phyloP scores from a whole-genome alignment of 2,329 filamentous ascomycete genomes.

The Exophiala viscosa region DNA sequence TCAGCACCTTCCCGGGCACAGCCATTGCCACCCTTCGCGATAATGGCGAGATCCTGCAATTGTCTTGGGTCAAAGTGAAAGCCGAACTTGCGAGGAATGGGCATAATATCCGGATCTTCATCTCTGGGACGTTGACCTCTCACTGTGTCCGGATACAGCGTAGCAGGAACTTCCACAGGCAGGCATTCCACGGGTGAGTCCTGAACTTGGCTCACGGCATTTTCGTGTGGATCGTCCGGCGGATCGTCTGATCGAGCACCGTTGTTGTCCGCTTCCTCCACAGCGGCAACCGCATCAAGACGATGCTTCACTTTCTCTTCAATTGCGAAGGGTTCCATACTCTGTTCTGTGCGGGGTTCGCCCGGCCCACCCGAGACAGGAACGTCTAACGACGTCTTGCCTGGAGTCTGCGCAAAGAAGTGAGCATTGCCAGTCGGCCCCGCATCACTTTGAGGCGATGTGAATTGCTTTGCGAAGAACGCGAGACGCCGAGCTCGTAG shows the following conservation, averaged over 20 bases:
- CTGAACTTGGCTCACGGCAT: background rate
- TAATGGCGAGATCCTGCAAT: slow-evolving; percentile 25
- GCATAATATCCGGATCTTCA: slow-evolving; percentile 25
- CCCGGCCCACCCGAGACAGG: too few species aligned
- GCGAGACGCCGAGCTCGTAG: slow-evolving; percentile 21
- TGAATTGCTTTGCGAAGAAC: slow-evolving; percentile 19
- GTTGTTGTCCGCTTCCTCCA: too few species aligned
- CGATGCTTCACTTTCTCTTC: too few species aligned
- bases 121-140: slow-evolving; percentile 14
- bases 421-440: background rate
- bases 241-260: too few species aligned
- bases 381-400: too few species aligned
- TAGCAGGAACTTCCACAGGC: slow-evolving; percentile 12
- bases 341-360: too few species aligned
- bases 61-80: slow-evolving; percentile 28
- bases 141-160: slow-evolving; percentile 10
- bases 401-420: slow-evolving; percentile 1
- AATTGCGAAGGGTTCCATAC: too few species aligned
- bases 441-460: background rate
- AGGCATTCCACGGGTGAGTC: background rate
- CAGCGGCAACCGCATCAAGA: too few species aligned
- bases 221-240: too few species aligned
- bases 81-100: slow-evolving; percentile 18
- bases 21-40: slow-evolving; percentile 27
- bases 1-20: slow-evolving; percentile 25